Base-by-base conservation (phyloP, 805 yeast species). In the Diddensiella caesifluorescens region DNA sequence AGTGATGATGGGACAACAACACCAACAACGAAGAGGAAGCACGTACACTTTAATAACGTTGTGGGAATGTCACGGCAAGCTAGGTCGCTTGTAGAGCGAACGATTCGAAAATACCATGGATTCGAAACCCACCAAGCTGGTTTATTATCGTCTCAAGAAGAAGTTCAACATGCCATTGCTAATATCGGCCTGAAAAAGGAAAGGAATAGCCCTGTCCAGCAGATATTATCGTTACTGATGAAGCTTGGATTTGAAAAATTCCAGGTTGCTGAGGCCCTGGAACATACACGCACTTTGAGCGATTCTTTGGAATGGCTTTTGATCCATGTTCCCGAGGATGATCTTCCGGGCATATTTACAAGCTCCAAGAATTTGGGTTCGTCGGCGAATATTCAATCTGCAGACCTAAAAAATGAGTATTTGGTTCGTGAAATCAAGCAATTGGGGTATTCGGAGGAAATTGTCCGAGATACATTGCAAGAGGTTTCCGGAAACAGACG, bases 301-400 rank as follows among this genome's bases (percentile, higher is more conserved):
- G 76, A 72, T 19, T 70, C 81, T 0, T 60, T 83, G 32, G 85
- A 80, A 47, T 83, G 92, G 90, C 70, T 90, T 15, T 63, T 90
- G 7, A 80, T 89, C 50, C 92, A 90, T 55, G 75, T 90, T 2
- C 97, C 97, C 0, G 97, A 92, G 49, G 97, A 89, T 56, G 98
- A 90, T 54, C 65, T 90, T 23, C 98, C 98, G 2, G 44, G 50
- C 16, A 39, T 50, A 26, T 68, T 67, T 38, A 39, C 55, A 36
- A 55, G 54, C 3, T 62, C 62, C 12, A 50, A 60, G 10, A 47
- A 55, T 35, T 47, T 56, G 1, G 63, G 63, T 3, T 52, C 54
- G 18, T 49, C 60, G 2, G 58, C 64, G 1, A 54, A 60, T 4
- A 64, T 75, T n/a, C 50, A 51, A 12, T 64, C 80, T 3, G 70